These are phyloP conservation scores for Acer campestre DNA, from an alignment of 345 rosid genomes.

Conservation along the genomic window DNA sequence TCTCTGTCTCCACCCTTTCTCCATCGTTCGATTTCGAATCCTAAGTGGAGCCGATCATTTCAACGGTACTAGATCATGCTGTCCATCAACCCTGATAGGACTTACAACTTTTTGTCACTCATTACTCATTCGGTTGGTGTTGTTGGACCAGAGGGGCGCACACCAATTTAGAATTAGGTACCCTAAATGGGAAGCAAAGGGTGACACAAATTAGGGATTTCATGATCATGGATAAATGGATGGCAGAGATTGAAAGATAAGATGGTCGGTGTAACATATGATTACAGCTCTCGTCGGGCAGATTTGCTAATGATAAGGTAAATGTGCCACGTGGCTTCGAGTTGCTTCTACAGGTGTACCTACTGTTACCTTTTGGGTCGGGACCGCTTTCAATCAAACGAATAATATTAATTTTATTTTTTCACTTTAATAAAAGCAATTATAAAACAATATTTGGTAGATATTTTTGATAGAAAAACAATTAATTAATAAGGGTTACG, in stretches of 20 bases:
- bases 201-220: too few relatives aligned
- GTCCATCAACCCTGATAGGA: not conserved
- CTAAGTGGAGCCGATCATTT: not conserved
- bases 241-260: not conserved
- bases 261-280: not conserved
- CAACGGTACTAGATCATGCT: not conserved
- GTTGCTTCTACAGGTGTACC: constrained; percentile 18
- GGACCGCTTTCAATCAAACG: not conserved
- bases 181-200: constrained; percentile 16
- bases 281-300: not conserved
- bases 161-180: too few relatives aligned
- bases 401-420: not conserved
- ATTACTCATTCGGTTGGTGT: not conserved
- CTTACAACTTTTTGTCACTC: not conserved
- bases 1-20: not conserved
- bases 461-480: not conserved
- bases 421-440: not conserved
- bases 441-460: not conserved
- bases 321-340: constrained; percentile 5
- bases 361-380: not conserved
- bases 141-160: constrained; percentile 18
- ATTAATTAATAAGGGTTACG: not conserved
- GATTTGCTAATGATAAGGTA: not conserved
- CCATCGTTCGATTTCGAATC: not conserved
- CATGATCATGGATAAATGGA: not conserved